Evolutionary conservation across 2,329 filamentous ascomycete species (phyloP).

Genomic region (Colletotrichum spaethianum): DNA sequence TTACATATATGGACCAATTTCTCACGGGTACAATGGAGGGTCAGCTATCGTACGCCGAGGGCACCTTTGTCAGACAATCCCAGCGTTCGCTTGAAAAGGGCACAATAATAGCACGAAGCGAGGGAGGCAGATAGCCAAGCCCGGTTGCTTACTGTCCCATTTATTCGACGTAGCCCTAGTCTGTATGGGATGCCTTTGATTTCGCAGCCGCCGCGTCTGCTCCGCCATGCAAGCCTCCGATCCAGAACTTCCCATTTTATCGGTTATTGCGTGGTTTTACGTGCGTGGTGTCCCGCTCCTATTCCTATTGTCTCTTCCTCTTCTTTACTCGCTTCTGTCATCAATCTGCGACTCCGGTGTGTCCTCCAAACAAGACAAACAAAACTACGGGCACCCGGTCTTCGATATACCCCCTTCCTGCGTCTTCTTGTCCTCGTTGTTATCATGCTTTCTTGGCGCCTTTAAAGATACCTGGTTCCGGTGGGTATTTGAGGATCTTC

Average conservation of each 20-base stretch:
- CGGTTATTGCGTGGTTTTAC: neutral
- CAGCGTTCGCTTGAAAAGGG: neutral
- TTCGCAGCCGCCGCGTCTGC: neutral
- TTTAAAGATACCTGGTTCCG: neutral
- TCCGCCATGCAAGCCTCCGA: slow-evolving; percentile 1
- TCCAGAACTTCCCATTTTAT: neutral
- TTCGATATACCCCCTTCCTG: neutral
- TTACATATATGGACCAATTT: neutral
- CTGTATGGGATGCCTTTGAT: neutral
- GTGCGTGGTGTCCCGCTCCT: too few species aligned
- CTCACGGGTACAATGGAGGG: neutral
- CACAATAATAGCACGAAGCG: slow-evolving; percentile 10
- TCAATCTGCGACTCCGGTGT: too few species aligned
- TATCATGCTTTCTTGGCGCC: slow-evolving; percentile 23
- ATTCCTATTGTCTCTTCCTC: neutral
- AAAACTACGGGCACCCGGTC: neutral
- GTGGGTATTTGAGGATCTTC: slow-evolving; percentile 12
- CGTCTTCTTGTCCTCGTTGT: slow-evolving; percentile 7
- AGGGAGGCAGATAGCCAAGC: neutral
- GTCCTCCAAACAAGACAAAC: neutral
- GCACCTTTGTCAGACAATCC: neutral
- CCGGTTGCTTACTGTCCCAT: neutral
- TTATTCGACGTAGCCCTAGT: neutral
- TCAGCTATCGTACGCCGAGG: neutral
- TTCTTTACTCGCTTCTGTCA: neutral